Evolutionary conservation across 2,329 filamentous ascomycete genomes (phyloP).

Genomic region (Celoporthe dispersa): DNA sequence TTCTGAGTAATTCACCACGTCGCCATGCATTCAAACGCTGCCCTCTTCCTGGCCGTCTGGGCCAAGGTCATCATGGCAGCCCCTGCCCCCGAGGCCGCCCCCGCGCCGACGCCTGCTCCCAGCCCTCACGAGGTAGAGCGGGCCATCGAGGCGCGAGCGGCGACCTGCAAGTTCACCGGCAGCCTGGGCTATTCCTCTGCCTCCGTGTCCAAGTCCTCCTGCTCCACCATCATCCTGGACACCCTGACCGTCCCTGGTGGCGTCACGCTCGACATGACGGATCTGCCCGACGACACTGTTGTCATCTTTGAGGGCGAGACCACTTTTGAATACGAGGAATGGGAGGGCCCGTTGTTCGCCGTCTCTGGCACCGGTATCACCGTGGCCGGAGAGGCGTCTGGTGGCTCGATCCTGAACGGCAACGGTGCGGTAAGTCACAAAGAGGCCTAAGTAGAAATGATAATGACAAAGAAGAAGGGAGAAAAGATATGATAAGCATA

Average conservation of each 20-base stretch:
- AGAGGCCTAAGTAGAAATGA: too few species aligned
- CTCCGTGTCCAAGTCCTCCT: slow-evolving; percentile 49
- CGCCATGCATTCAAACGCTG: slow-evolving; percentile 4
- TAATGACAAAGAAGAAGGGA: neutral
- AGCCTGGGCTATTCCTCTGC: slow-evolving; percentile 46
- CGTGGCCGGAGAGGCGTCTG: slow-evolving; percentile 35
- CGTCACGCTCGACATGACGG: slow-evolving; percentile 42
- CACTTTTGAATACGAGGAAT: slow-evolving; percentile 59
- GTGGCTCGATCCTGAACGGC: slow-evolving; percentile 30
- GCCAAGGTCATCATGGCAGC: slow-evolving; percentile 7
- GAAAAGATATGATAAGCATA: too few species aligned
- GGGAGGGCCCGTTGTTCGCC: slow-evolving; percentile 56
- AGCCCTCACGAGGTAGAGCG: slow-evolving; percentile 16
- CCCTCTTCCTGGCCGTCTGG: slow-evolving; percentile 13
- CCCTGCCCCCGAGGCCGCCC: slow-evolving; percentile 12
- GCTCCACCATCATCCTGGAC: slow-evolving; percentile 44
- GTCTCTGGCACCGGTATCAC: slow-evolving; percentile 31
- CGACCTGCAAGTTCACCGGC: slow-evolving; percentile 58
- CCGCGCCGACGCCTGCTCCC: slow-evolving; percentile 21
- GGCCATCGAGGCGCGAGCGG: slow-evolving; percentile 28
- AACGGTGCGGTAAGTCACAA: slow-evolving; percentile 19
- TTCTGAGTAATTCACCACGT: too few species aligned
- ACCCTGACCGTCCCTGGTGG: slow-evolving; percentile 43
- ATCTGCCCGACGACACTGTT: slow-evolving; percentile 39
- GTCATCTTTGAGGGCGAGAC: slow-evolving; percentile 40